These are phyloP conservation scores for Bonia amplexicaulis DNA, from an alignment of 176 grass and related monocot genomes.

Conservation along the genomic window DNA sequence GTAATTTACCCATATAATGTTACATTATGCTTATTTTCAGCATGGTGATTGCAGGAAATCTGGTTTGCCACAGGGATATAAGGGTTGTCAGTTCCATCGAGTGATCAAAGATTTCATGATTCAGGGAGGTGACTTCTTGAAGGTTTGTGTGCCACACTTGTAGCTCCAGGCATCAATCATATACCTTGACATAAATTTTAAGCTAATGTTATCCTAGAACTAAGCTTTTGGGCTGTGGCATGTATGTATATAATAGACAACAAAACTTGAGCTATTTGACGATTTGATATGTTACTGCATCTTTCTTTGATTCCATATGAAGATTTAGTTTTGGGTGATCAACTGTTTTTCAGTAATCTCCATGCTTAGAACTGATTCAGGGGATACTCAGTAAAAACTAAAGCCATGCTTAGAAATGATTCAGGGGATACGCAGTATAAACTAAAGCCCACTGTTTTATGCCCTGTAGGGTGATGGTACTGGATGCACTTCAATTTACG, in stretches of 20 bases:
- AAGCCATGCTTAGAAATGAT: neutral
- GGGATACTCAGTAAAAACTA: neutral
- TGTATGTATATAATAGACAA: neutral
- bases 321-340: neutral
- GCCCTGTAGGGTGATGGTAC: conserved; percentile 75
- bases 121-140: conserved; percentile 94
- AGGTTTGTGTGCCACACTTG: conserved; percentile 46
- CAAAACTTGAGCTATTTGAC: neutral
- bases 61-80: conserved; percentile 64
- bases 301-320: neutral
- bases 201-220: neutral
- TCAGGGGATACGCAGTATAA: no score
- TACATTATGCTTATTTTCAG: conserved; percentile 5
- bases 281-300: neutral
- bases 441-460: neutral
- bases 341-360: neutral
- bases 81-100: conserved; percentile 89
- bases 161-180: neutral
- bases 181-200: neutral
- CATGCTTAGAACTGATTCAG: neutral
- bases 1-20: neutral
- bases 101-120: conserved; percentile 99
- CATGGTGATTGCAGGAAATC: conserved; percentile 58
- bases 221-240: neutral
- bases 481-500: conserved; percentile 81